Conservation (phyloP, 176 grass and related monocot species). For the Carex cristatella region DNA sequence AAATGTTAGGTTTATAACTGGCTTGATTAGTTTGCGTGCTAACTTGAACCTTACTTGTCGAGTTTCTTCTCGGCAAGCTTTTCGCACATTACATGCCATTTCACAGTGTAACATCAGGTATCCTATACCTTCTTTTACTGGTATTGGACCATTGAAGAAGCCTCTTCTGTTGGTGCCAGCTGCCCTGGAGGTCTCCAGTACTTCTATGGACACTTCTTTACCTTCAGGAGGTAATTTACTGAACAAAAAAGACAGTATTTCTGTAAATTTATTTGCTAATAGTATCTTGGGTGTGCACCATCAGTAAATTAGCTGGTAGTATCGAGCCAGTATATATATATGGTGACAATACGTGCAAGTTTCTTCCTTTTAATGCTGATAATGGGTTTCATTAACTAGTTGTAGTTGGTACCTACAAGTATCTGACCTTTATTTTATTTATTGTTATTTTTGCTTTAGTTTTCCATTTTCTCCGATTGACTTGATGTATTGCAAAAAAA, state of each 20-base stretch:
- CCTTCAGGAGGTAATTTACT: conserved; percentile 36
- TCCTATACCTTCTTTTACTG: background rate
- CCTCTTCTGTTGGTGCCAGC: conserved; percentile 22
- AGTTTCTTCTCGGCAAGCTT: conserved; percentile 3
- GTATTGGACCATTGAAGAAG: conserved; percentile 9
- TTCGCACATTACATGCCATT: background rate
- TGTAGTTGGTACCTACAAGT: background rate
- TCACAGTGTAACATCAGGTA: conserved; percentile 18
- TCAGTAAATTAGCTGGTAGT: background rate
- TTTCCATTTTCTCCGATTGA: background rate
- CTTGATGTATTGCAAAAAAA: background rate
- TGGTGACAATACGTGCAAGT: background rate
- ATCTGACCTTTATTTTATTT: background rate
- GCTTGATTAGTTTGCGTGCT: conserved; percentile 10
- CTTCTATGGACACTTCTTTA: conserved; percentile 20
- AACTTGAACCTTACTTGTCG: conserved; percentile 12
- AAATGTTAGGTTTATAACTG: background rate
- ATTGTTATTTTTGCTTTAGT: background rate
- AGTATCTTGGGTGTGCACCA: background rate
- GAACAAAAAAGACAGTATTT: background rate
- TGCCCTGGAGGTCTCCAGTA: conserved; percentile 14
- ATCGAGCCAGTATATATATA: background rate
- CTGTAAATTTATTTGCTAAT: background rate
- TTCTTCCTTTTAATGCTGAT: background rate
- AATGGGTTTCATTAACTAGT: background rate